phyloP scores from a whole-genome alignment of 2,329 filamentous ascomycete genomes.

The Alternaria consortialis region DNA sequence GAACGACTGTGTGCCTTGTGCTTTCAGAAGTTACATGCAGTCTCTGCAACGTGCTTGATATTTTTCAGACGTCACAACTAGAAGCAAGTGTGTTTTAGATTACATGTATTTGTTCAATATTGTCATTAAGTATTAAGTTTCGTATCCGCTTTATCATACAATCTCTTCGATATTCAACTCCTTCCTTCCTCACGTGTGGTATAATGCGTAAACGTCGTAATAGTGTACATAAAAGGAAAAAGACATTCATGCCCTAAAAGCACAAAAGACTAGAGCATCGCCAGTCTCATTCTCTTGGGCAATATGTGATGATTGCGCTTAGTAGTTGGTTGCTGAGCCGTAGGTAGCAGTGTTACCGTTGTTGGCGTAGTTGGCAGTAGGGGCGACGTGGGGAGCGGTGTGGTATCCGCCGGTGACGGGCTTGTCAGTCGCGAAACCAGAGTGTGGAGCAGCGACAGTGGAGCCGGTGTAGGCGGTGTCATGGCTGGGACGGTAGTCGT shows the following conservation, averaged over 20 bases:
- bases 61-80: background rate
- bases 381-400: constrained; percentile 51
- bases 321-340: constrained; percentile 21
- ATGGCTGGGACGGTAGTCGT: constrained; percentile 56
- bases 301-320: background rate
- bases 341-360: constrained; percentile 51
- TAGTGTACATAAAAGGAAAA: constrained; percentile 17
- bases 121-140: constrained; percentile 25
- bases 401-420: constrained; percentile 55
- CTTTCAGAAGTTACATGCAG: no score
- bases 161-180: constrained; percentile 1
- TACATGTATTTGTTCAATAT: background rate
- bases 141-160: constrained; percentile 18
- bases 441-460: constrained; percentile 53
- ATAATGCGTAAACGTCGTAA: constrained; percentile 32
- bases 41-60: no score
- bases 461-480: constrained; percentile 61
- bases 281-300: background rate
- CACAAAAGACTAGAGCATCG: background rate
- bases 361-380: constrained; percentile 38
- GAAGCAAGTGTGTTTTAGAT: background rate
- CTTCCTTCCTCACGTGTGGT: constrained; percentile 25
- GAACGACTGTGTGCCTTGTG: no score
- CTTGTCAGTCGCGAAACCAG: constrained; percentile 49
- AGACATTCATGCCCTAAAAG: background rate